Base-by-base conservation (phyloP, 306 rosid species). In the Vicia villosa region DNA sequence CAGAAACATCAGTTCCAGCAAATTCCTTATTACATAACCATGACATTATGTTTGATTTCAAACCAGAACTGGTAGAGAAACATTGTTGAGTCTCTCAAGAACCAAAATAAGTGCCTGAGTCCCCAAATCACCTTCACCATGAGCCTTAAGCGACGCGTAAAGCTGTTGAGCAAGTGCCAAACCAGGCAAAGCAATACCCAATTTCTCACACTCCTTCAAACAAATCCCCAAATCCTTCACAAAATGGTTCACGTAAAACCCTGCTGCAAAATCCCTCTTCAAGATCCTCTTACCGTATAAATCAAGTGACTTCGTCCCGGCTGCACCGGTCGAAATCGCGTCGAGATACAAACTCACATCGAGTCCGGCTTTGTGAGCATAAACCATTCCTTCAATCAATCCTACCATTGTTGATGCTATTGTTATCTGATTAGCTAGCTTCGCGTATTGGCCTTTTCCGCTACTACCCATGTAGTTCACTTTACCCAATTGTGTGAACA, bases 221-320 rank as follows among this genome's bases (percentile, higher is more conserved):
- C 97, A 93, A 67, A 93, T 88, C 63, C 97, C 97, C 75, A 93
- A 81, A 66, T 88, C 98, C 82, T 93, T 93, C 24, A 93, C 97
- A 46, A 93, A 90, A 41, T 90, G 97, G 42, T 90, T 79, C 73
- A 93, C 93, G 13, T 66, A 93, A 37, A 93, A 93, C 1, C 97
- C 98, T 0, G 98, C 81, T 37, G 79, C 91, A 20, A 92, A 88
- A 77, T 92, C 92, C 87, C 95, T 82, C 75, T 76, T 78, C 80
- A 93, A 20, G 8, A 93, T 93, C 67, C 87, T 79, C 28, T 24
- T 63, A 4, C 91, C 97, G 15, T 90, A n/a, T 68, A 79, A 65
- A 28, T 90, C 96, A 80, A 88, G 82, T 21, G 81, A 85, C 64
- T 75, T 85, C 0, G 96, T 90, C 28, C 96, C 93, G 0, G 98